These are phyloP conservation scores for Nigrograna mackinnonii DNA, from an alignment of 2,329 filamentous ascomycete genomes.

Conservation along the genomic window DNA sequence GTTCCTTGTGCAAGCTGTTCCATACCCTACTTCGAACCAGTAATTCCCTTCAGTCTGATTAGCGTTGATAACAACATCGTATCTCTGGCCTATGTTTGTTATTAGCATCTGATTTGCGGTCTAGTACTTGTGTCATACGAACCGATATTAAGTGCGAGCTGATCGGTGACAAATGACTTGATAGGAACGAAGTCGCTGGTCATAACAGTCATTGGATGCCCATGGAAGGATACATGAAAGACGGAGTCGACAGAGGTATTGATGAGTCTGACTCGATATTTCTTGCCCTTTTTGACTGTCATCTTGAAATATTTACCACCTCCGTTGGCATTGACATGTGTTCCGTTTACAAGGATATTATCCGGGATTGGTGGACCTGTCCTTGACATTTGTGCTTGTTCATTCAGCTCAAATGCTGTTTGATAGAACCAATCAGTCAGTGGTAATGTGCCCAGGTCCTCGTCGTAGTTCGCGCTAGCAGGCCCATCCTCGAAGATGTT, in stretches of 20 bases:
- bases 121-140: conserved; percentile 4
- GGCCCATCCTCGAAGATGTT: conserved; percentile 38
- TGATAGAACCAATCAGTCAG: conserved; percentile 66
- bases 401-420: conserved; percentile 33
- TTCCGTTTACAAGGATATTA: conserved; percentile 57
- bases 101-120: conserved; percentile 5
- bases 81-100: conserved; percentile 43
- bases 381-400: conserved; percentile 32
- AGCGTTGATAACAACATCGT: conserved; percentile 51
- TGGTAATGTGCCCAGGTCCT: conserved; percentile 63
- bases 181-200: conserved; percentile 49
- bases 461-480: conserved; percentile 53
- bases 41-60: conserved; percentile 49
- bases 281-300: conserved; percentile 50
- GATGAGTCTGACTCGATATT: conserved; percentile 62
- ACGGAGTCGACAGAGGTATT: conserved; percentile 50
- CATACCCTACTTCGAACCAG: conserved; percentile 49
- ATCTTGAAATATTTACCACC: conserved; percentile 38
- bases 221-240: conserved; percentile 40
- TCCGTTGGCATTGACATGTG: conserved; percentile 52
- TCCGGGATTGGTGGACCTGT: conserved; percentile 47
- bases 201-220: conserved; percentile 47
- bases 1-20: conserved; percentile 34
- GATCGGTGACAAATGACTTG: conserved; percentile 39
- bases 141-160: conserved; percentile 37